Percentiles rank a stretch among this genome's conserved stretches.
phyloP scores from a whole-genome alignment of 78 protist genomes.

The Guillardia theta region DNA sequence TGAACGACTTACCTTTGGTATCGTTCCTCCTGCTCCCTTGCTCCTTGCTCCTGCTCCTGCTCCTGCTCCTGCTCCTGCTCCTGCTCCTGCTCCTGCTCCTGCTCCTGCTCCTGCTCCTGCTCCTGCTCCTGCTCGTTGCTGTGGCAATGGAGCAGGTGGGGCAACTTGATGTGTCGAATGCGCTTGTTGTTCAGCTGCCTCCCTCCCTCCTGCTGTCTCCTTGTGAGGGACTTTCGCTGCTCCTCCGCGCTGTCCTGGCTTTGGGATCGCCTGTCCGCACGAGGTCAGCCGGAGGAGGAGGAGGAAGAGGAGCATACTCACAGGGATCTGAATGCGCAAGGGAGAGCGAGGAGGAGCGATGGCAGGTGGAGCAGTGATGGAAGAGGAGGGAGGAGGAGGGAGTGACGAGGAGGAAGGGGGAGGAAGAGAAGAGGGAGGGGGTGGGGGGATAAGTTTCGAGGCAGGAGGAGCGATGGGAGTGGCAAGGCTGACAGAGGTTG shows the following conservation, averaged over 20 bases:
- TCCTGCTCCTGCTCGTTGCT: not conserved
- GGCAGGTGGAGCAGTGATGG: not conserved
- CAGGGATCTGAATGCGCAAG: not conserved
- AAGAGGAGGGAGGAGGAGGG: not conserved
- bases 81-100: not conserved
- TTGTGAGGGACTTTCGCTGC: not conserved
- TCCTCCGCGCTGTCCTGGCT: no score
- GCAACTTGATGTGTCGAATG: not conserved
- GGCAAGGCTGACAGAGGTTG: not conserved
- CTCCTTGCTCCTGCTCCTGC: not conserved
- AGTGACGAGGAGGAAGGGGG: not conserved
- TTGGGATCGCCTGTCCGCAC: not conserved
- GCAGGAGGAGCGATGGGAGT: not conserved
- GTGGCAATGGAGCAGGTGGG: not conserved
- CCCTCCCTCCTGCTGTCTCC: no score
- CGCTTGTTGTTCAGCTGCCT: not conserved
- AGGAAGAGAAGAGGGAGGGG: not conserved
- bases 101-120: conserved; percentile 20
- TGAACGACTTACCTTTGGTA: no score
- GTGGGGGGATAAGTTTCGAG: not conserved
- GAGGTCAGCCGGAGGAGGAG: not conserved
- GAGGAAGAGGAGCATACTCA: not conserved
- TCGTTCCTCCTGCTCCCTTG: not conserved
- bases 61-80: not conserved
- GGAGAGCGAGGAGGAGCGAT: not conserved